Evolutionary conservation across 768 basidiomycete genomes (phyloP).

Genomic region (Boletus vinaceobasis): DNA sequence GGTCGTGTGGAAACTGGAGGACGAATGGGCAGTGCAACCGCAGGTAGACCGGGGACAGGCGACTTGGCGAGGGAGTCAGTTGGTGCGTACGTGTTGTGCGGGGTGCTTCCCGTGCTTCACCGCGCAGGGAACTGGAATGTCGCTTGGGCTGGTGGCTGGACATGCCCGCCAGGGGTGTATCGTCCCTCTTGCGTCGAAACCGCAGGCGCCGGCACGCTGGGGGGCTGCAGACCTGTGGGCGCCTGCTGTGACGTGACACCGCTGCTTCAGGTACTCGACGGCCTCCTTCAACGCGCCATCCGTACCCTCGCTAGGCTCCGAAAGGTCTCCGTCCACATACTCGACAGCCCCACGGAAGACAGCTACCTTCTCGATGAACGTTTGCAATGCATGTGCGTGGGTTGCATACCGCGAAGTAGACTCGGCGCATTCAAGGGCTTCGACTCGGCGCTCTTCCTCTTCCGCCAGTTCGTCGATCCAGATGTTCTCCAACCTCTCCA

Average conservation of each 20-base stretch:
- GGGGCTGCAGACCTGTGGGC: constrained; percentile 15
- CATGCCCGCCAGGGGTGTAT: constrained; percentile 14
- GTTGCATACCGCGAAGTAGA: constrained; percentile 65
- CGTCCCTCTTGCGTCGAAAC: constrained; percentile 20
- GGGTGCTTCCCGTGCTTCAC: not conserved
- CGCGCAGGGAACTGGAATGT: constrained; percentile 8
- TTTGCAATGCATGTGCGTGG: constrained; percentile 83
- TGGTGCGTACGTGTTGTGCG: constrained; percentile 9
- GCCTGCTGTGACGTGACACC: constrained; percentile 14
- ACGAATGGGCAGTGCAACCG: constrained; percentile 42
- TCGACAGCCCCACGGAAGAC: constrained; percentile 86
- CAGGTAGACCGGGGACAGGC: constrained; percentile 37
- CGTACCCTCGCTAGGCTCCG: constrained; percentile 35
- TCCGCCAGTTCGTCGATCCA: constrained; percentile 90
- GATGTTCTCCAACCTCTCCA: constrained; percentile 86
- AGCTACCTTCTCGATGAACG: constrained; percentile 94
- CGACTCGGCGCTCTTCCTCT: constrained; percentile 62
- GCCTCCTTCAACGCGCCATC: constrained; percentile 61
- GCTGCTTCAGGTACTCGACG: constrained; percentile 60
- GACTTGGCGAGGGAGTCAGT: constrained; percentile 37
- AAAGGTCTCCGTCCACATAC: constrained; percentile 74
- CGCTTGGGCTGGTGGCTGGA: constrained; percentile 26
- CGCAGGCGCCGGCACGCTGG: constrained; percentile 26
- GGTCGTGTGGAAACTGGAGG: constrained; percentile 47
- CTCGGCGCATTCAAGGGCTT: constrained; percentile 37